phyloP scores from a whole-genome alignment of 345 rosid genomes.

The Gossypium bickii region DNA sequence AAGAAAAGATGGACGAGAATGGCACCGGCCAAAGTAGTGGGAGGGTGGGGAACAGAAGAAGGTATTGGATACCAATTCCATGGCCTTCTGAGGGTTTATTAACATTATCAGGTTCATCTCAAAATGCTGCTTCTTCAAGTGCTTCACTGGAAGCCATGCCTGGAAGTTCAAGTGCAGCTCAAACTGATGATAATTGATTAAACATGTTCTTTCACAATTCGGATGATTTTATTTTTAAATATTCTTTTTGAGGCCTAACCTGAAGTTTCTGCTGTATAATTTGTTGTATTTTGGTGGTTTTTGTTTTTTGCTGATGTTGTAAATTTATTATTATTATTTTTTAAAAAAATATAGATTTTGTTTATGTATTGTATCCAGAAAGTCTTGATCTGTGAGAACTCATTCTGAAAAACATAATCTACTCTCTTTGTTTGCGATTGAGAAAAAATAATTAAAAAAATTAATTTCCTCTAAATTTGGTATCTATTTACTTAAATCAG shows the following conservation, averaged over 20 bases:
- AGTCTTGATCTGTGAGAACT: neutral
- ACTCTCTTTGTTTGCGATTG: too few relatives aligned
- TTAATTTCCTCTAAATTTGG: too few relatives aligned
- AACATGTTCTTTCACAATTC: neutral
- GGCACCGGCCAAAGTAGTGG: neutral
- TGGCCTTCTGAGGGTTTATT: slow-evolving; percentile 31
- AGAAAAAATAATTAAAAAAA: too few relatives aligned
- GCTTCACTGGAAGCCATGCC: slow-evolving; percentile 12
- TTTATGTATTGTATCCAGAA: neutral
- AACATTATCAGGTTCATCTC: slow-evolving; percentile 6
- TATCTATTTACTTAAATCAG: too few relatives aligned
- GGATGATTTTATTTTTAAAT: neutral
- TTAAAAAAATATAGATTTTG: too few relatives aligned
- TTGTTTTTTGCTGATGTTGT: neutral
- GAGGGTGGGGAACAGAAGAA: slow-evolving; percentile 8
- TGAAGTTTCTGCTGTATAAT: neutral
- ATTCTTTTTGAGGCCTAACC: neutral
- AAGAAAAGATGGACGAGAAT: slow-evolving; percentile 24
- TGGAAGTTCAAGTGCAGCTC: slow-evolving; percentile 16
- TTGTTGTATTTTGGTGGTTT: neutral
- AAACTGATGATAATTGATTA: slow-evolving; percentile 22
- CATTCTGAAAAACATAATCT: too few relatives aligned
- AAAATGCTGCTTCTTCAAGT: slow-evolving; percentile 14
- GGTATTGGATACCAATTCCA: slow-evolving; percentile 28
- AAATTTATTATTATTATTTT: neutral